These are phyloP conservation scores for Herpetomonas tarakana DNA, from an alignment of 208 protist genomes.

Conservation along the genomic window DNA sequence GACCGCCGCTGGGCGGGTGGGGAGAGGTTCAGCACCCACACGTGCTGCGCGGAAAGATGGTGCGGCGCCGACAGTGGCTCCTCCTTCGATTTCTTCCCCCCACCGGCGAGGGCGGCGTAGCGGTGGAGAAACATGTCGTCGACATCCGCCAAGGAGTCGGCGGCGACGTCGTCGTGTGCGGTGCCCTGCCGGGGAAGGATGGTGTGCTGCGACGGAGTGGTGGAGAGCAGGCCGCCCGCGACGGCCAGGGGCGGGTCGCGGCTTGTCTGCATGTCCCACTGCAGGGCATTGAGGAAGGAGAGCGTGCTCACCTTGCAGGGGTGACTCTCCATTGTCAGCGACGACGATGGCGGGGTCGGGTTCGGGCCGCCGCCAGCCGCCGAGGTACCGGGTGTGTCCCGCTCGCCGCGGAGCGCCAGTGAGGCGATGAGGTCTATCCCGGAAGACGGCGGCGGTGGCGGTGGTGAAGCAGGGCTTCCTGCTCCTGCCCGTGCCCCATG, in stretches of 20 bases:
- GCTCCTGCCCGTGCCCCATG: background rate
- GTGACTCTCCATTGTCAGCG: conserved; percentile 23
- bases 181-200: conserved; percentile 17
- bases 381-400: no score
- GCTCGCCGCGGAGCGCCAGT: conserved; percentile 8
- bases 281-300: conserved; percentile 74
- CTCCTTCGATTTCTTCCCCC: no score
- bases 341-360: conserved; percentile 3
- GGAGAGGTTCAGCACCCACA: conserved; percentile 53
- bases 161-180: background rate
- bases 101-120: background rate
- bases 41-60: conserved; percentile 50
- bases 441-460: background rate
- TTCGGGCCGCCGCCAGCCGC: no score
- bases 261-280: conserved; percentile 27
- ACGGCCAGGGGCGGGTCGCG: conserved; percentile 46
- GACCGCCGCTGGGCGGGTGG: background rate
- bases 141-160: background rate
- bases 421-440: background rate
- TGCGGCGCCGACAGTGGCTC: background rate
- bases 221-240: conserved; percentile 43
- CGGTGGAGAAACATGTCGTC: background rate
- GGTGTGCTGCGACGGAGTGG: conserved; percentile 7
- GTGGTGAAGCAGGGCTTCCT: background rate
- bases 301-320: conserved; percentile 26